phyloP scores from a whole-genome alignment of 1,139 yeast genomes.

The Candida mesenterica region DNA sequence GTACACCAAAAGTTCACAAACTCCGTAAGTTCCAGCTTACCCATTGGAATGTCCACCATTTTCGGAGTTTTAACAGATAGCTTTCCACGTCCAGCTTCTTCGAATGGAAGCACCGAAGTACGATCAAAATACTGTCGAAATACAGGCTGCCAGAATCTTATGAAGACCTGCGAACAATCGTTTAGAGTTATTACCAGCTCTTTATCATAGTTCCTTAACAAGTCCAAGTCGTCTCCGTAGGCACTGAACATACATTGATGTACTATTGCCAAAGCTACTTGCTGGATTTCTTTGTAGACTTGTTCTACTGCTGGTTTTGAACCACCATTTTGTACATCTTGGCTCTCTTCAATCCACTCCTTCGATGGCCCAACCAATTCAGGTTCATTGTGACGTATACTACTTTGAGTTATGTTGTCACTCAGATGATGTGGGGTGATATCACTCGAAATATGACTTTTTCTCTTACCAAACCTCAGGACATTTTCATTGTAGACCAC shows the following conservation, averaged over 20 bases:
- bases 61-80: slow-evolving; percentile 19
- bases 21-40: slow-evolving; percentile 24
- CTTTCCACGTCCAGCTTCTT: slow-evolving; percentile 21
- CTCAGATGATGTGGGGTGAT: too few relatives aligned
- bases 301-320: slow-evolving; percentile 9
- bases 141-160: slow-evolving; percentile 56
- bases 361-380: background rate
- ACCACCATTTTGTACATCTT: background rate
- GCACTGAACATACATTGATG: slow-evolving; percentile 52
- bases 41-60: slow-evolving; percentile 28
- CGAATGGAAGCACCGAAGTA: slow-evolving; percentile 25
- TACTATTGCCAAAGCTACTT: slow-evolving; percentile 44
- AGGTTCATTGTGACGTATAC: background rate
- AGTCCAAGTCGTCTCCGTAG: slow-evolving; percentile 57
- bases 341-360: background rate
- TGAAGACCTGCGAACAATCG: slow-evolving; percentile 44
- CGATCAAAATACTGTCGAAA: slow-evolving; percentile 47
- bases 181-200: slow-evolving; percentile 30
- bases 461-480: slow-evolving; percentile 18
- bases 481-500: slow-evolving; percentile 46
- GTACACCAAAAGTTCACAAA: slow-evolving; percentile 55
- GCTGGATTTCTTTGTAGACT: slow-evolving; percentile 41
- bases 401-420: background rate
- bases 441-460: too few relatives aligned
- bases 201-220: slow-evolving; percentile 47